A percentile compares a stretch with the other conserved stretches of the same genome.
Conservation (phyloP, 1,284 basidiomycete species). For the Leccinum pachyderme region DNA sequence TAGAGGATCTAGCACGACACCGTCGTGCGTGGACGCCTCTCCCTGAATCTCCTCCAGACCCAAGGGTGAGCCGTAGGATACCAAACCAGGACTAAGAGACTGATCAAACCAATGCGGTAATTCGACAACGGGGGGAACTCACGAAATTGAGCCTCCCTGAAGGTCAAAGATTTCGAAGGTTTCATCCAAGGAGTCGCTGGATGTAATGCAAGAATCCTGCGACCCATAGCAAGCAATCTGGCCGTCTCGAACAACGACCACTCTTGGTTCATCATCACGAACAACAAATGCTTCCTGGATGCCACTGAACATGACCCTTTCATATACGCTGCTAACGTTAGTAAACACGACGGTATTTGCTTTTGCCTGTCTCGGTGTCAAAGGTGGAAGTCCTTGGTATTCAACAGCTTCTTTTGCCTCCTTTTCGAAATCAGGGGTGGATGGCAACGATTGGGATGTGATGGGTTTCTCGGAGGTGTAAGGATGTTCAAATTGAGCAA, state of each 20-base stretch:
- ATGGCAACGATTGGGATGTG: constrained; percentile 47
- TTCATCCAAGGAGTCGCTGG: constrained; percentile 7
- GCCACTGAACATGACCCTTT: constrained; percentile 28
- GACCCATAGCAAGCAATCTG: constrained; percentile 41
- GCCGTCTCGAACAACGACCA: constrained; percentile 44
- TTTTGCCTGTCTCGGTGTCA: constrained; percentile 39
- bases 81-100: constrained; percentile 49
- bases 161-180: constrained; percentile 22
- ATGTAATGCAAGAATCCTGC: constrained; percentile 14
- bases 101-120: not conserved
- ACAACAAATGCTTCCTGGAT: constrained; percentile 24
- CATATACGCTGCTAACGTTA: constrained; percentile 52
- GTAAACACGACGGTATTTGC: constrained; percentile 52
- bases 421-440: constrained; percentile 57
- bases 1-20: constrained; percentile 53
- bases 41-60: constrained; percentile 60
- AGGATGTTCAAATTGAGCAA: constrained; percentile 54
- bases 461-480: constrained; percentile 45
- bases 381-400: constrained; percentile 66
- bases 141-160: constrained; percentile 44
- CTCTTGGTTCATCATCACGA: constrained; percentile 24
- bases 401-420: constrained; percentile 54
- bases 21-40: constrained; percentile 71
- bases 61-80: constrained; percentile 58
- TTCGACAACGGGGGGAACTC: constrained; percentile 30